Evolutionary conservation across 2,329 filamentous ascomycete species (phyloP).

Genomic region (Lecanosticta acicola): DNA sequence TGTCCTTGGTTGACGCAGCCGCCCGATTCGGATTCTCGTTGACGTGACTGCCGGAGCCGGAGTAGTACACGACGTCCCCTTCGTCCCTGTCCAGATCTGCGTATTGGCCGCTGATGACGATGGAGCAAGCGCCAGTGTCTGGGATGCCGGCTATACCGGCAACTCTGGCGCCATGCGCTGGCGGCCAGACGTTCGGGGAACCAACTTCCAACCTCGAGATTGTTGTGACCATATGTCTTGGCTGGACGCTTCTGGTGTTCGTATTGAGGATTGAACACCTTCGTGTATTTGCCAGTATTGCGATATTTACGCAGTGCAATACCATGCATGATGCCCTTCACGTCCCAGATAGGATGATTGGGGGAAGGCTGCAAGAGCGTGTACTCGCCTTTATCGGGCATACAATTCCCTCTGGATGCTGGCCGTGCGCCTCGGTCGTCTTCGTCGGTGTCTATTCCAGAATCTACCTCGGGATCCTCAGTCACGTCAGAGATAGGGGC

Average conservation of each 20-base stretch:
- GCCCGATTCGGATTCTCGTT: slow-evolving; percentile 15
- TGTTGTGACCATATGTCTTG: slow-evolving; percentile 21
- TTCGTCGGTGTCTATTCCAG: no score
- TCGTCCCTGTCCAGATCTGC: slow-evolving; percentile 17
- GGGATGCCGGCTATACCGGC: slow-evolving; percentile 16
- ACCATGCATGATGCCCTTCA: slow-evolving; percentile 2
- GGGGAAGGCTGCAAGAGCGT: neutral
- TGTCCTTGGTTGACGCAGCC: slow-evolving; percentile 9
- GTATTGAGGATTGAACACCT: neutral
- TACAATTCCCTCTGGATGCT: no score
- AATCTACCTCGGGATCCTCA: no score
- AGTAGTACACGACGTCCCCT: slow-evolving; percentile 19
- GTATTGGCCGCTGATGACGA: slow-evolving; percentile 19
- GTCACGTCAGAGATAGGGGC: no score
- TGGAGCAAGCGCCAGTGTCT: slow-evolving; percentile 15
- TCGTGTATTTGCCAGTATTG: neutral
- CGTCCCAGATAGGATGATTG: neutral
- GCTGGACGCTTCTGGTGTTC: neutral
- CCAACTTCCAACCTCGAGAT: slow-evolving; percentile 15
- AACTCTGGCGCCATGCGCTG: slow-evolving; percentile 17
- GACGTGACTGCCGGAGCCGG: slow-evolving; percentile 15
- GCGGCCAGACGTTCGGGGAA: slow-evolving; percentile 13
- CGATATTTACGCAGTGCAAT: slow-evolving; percentile 1
- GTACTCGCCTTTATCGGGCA: no score
- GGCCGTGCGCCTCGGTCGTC: no score